Evolutionary conservation across 2,329 filamentous ascomycete genomes (phyloP).

Genomic region (Phaeosphaeriaceae sp.): DNA sequence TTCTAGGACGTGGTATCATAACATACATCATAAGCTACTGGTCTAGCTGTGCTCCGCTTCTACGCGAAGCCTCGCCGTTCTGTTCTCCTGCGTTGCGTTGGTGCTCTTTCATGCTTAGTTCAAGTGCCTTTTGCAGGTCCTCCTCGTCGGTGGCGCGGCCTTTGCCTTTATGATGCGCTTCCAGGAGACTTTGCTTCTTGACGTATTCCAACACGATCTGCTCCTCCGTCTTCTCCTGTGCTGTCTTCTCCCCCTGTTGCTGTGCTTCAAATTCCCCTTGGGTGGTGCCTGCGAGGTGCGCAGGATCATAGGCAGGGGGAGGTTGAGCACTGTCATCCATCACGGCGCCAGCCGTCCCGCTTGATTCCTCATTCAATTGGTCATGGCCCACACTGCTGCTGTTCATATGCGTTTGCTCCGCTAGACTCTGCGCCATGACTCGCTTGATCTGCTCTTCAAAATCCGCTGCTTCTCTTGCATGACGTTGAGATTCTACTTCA

Average conservation of each 20-base stretch:
- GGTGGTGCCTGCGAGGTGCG: slow-evolving; percentile 27
- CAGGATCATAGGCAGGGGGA: neutral
- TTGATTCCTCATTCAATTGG: neutral
- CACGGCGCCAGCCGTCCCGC: neutral
- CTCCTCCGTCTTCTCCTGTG: slow-evolving; percentile 64
- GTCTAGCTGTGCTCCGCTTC: neutral
- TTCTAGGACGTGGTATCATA: neutral
- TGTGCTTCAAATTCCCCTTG: slow-evolving; percentile 23
- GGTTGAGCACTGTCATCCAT: neutral
- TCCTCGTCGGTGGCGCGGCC: neutral
- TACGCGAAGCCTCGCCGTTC: neutral
- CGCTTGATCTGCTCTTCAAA: slow-evolving; percentile 8
- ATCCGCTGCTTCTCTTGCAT: slow-evolving; percentile 5
- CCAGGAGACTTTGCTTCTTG: slow-evolving; percentile 75
- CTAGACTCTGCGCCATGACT: slow-evolving; percentile 10
- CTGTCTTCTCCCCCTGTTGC: slow-evolving; percentile 44
- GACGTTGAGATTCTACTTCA: slow-evolving; percentile 10
- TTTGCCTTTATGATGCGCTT: slow-evolving; percentile 60
- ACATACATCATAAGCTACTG: neutral
- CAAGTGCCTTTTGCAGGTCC: neutral
- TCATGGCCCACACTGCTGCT: neutral
- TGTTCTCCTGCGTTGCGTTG: neutral
- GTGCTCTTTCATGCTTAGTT: neutral
- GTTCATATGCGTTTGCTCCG: neutral
- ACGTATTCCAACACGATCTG: slow-evolving; percentile 78